Evolutionary conservation across 2,329 filamentous ascomycete genomes (phyloP).

Genomic region (Juglanconis oblonga): DNA sequence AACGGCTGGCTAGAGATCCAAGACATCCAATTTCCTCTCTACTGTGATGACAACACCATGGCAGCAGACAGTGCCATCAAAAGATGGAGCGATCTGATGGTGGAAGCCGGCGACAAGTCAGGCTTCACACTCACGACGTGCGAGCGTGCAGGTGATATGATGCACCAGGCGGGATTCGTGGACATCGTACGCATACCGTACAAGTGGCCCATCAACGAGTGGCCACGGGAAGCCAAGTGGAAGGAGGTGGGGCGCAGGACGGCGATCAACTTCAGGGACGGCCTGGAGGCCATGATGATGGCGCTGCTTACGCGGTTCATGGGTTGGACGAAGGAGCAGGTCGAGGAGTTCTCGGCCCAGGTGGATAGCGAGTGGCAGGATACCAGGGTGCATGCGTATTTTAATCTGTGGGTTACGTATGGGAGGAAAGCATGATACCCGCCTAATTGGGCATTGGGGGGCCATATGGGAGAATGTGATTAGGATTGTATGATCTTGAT

Average conservation of each 20-base stretch:
- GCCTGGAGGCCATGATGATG: conserved; percentile 22
- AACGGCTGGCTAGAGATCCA: conserved; percentile 26
- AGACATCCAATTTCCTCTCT: conserved; percentile 30
- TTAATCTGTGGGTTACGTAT: conserved; percentile 27
- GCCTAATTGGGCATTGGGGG: background rate
- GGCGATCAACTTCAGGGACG: conserved; percentile 14
- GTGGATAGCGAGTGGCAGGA: conserved; percentile 27
- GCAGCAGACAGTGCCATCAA: conserved; percentile 22
- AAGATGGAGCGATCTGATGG: conserved; percentile 29
- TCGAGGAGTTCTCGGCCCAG: conserved; percentile 23
- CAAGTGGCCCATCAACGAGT: conserved; percentile 23
- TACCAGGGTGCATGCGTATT: conserved; percentile 27
- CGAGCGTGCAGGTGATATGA: conserved; percentile 26
- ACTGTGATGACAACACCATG: conserved; percentile 29
- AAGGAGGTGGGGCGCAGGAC: conserved; percentile 21
- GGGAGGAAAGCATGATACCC: conserved; percentile 24
- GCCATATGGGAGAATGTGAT: no score
- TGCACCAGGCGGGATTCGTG: conserved; percentile 19
- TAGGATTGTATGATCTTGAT: background rate
- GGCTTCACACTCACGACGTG: conserved; percentile 28
- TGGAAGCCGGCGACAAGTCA: conserved; percentile 26
- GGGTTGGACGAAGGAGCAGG: conserved; percentile 21
- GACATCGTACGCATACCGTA: conserved; percentile 19
- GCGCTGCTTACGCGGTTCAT: conserved; percentile 22
- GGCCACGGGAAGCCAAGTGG: conserved; percentile 22